A percentile compares a stretch with the other conserved stretches of the same genome.
Conservation (phyloP, 352 stramenopile genomes). For the Lagenidium sp. region DNA sequence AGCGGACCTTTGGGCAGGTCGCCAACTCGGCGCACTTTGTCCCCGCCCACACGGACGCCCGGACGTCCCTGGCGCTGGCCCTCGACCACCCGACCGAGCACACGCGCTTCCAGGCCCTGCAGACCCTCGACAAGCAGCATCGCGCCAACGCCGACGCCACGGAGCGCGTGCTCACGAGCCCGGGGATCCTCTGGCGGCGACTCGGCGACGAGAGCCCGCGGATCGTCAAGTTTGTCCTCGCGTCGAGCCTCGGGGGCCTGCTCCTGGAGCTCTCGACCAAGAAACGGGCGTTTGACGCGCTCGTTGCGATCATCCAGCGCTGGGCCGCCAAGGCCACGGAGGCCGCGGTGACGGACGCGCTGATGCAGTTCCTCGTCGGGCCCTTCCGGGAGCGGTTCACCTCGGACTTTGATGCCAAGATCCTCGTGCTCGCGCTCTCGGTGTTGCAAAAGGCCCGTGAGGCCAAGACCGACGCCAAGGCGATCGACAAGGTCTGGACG, state of each 20-base stretch:
- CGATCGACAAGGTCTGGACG: constrained; percentile 23
- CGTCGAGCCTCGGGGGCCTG: constrained; percentile 38
- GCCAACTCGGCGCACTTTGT: constrained; percentile 76
- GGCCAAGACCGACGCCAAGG: too few relatives aligned
- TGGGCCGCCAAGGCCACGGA: constrained; percentile 20
- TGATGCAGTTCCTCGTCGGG: constrained; percentile 38
- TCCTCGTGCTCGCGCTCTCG: constrained; percentile 58
- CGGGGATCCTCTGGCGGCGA: constrained; percentile 52
- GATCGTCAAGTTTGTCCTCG: constrained; percentile 52
- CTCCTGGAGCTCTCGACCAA: constrained; percentile 41
- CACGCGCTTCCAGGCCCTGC: constrained; percentile 68
- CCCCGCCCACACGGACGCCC: constrained; percentile 42
- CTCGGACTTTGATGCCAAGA: constrained; percentile 31
- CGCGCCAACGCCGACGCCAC: constrained; percentile 8
- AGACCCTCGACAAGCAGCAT: constrained; percentile 53
- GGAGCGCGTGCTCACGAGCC: constrained; percentile 36
- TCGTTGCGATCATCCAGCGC: constrained; percentile 42
- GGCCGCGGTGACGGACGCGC: constrained; percentile 24
- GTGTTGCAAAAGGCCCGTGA: too few relatives aligned
- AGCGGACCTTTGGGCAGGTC: constrained; percentile 55
- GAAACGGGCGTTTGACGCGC: constrained; percentile 37
- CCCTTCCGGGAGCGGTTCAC: constrained; percentile 28
- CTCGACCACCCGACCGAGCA: constrained; percentile 69
- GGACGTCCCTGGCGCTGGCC: constrained; percentile 64
- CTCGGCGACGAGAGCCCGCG: constrained; percentile 68